These are phyloP conservation scores for Diversispora epigaea DNA, from an alignment of 192 early-diverging fungal species.

Conservation along the genomic window DNA sequence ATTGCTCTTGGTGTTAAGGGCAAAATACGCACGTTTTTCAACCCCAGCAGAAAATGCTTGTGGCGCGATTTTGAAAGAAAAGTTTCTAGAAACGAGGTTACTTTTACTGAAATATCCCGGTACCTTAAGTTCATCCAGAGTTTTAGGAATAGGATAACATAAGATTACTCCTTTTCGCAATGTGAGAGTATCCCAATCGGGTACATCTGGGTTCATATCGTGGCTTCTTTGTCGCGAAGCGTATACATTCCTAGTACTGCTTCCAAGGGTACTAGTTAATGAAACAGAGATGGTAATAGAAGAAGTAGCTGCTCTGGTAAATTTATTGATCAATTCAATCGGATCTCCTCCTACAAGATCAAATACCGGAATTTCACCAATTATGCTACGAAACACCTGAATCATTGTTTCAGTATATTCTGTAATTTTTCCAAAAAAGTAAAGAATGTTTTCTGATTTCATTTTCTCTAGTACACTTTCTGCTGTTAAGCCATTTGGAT, in stretches of 20 bases:
- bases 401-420: constrained; percentile 23
- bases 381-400: constrained; percentile 24
- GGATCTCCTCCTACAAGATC: constrained; percentile 27
- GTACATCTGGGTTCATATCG: constrained; percentile 1
- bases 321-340: constrained; percentile 13
- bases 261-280: constrained; percentile 18
- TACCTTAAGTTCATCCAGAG: constrained; percentile 5
- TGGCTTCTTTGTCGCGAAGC: not conserved
- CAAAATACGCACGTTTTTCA: constrained; percentile 24
- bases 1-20: not conserved
- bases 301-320: constrained; percentile 1
- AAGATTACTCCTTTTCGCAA: not conserved
- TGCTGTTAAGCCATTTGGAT: constrained; percentile 29
- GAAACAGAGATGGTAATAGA: constrained; percentile 18
- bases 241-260: not conserved
- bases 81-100: constrained; percentile 6
- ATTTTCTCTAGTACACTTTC: constrained; percentile 25
- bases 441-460: constrained; percentile 20
- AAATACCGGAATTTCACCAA: constrained; percentile 27
- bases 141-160: constrained; percentile 3
- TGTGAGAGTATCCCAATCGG: not conserved
- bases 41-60: constrained; percentile 1
- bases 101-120: not conserved
- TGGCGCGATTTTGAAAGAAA: constrained; percentile 19
- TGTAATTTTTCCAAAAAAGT: constrained; percentile 34